Conservation (phyloP, 768 basidiomycete species). For the Mycena haematopus region DNA sequence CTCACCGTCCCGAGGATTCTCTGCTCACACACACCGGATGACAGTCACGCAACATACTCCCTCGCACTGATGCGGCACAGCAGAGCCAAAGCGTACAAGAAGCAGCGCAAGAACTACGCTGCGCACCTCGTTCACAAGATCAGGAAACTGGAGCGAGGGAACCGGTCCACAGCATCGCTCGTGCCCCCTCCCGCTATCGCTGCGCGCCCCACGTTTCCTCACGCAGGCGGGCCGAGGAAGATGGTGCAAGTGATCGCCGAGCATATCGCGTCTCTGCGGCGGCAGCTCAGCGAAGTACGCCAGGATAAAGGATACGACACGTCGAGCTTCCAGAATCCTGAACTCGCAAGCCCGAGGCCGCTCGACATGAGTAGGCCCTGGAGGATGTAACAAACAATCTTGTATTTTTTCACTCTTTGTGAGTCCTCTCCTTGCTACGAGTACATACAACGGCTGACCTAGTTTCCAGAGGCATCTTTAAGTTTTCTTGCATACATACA, state of each 20-base stretch:
- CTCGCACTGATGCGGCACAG: slow-evolving; percentile 12
- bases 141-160: background rate
- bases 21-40: background rate
- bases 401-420: background rate
- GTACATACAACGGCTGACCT: background rate
- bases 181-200: background rate
- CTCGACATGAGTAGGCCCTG: slow-evolving; percentile 21
- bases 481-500: background rate
- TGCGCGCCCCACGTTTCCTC: background rate
- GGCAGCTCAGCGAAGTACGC: background rate
- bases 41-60: slow-evolving; percentile 16
- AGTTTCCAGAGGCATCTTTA: background rate
- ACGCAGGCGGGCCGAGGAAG: background rate
- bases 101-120: background rate
- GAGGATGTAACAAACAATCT: slow-evolving; percentile 15
- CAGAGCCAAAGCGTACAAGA: background rate
- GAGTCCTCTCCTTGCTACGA: background rate
- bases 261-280: background rate
- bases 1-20: background rate
- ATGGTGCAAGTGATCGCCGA: background rate
- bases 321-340: slow-evolving; percentile 24
- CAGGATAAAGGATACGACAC: background rate
- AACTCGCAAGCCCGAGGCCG: slow-evolving; percentile 23
- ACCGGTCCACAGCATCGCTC: background rate
- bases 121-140: background rate